These are phyloP conservation scores for Scopulariopsis brevicaulis DNA, from an alignment of 2,329 filamentous ascomycete species.

Conservation along the genomic window DNA sequence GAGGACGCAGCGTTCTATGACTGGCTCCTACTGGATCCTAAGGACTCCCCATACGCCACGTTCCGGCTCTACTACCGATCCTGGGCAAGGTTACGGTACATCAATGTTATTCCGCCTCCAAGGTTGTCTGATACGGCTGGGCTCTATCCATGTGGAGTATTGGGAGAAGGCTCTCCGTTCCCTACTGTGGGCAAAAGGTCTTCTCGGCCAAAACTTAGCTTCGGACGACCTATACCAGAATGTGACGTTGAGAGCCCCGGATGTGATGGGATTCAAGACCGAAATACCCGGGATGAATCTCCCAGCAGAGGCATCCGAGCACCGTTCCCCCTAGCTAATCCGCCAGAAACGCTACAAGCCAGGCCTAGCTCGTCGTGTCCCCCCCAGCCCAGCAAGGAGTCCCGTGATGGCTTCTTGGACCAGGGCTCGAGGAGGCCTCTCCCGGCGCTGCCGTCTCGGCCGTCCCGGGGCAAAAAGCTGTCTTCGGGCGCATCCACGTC, in stretches of 20 bases:
- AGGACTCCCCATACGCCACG: constrained; percentile 36
- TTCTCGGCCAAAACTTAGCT: background rate
- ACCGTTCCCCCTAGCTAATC: constrained; percentile 15
- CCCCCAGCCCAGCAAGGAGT: constrained; percentile 20
- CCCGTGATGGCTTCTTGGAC: constrained; percentile 12
- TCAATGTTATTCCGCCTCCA: constrained; percentile 32
- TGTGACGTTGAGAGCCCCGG: background rate
- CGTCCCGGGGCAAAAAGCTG: background rate
- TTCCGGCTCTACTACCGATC: constrained; percentile 48
- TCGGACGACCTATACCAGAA: background rate
- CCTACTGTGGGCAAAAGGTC: background rate
- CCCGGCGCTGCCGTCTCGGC: constrained; percentile 14
- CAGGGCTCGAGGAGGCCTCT: constrained; percentile 15
- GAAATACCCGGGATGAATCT: constrained; percentile 9
- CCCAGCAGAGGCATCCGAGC: background rate
- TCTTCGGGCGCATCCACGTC: background rate
- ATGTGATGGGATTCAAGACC: constrained; percentile 1
- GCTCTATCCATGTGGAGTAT: background rate
- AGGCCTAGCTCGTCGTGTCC: constrained; percentile 5
- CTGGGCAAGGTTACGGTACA: constrained; percentile 31
- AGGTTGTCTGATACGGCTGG: background rate
- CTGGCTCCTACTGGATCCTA: constrained; percentile 38
- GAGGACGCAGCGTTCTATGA: constrained; percentile 39
- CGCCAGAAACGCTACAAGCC: constrained; percentile 15
- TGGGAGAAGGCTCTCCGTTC: background rate